phyloP scores from a whole-genome alignment of 176 grass and related monocot species.

The Oryza brachyantha region DNA sequence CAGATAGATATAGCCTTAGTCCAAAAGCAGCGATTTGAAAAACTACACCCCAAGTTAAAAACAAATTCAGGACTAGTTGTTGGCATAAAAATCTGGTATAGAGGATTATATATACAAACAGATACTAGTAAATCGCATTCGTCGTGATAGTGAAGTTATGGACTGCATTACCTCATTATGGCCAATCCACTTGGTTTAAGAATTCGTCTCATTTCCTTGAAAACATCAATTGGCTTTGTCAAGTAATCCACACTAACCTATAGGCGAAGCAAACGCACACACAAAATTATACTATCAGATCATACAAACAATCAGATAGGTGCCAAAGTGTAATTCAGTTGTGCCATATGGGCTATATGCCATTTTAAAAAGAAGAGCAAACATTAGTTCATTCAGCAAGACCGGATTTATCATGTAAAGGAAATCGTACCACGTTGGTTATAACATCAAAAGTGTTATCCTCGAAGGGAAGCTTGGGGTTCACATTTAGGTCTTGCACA shows the following conservation, averaged over 20 bases:
- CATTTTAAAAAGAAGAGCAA: neutral
- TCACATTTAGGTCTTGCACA: constrained; percentile 91
- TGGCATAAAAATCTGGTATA: neutral
- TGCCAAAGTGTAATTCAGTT: neutral
- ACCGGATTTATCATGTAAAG: neutral
- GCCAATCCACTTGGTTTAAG: constrained; percentile 79
- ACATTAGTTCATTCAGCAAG: neutral
- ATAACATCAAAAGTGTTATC: constrained; percentile 85
- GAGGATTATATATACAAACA: neutral
- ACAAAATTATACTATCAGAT: neutral
- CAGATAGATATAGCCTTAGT: constrained; percentile 98
- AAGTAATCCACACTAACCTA: constrained; percentile 98
- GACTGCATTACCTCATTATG: constrained; percentile 80
- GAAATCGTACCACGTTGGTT: constrained; percentile 79
- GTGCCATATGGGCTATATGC: neutral
- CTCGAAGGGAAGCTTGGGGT: constrained; percentile 80
- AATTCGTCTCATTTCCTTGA: constrained; percentile 91
- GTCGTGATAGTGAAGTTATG: neutral
- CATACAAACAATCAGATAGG: neutral
- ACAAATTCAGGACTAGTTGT: neutral
- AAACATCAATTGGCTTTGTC: constrained; percentile 85
- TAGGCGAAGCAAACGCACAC: neutral
- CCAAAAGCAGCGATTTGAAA: constrained; percentile 93
- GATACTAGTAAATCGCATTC: neutral
- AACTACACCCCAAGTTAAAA: constrained; percentile 43